Conservation (phyloP, 345 rosid species). For the Ceriops tagal region DNA sequence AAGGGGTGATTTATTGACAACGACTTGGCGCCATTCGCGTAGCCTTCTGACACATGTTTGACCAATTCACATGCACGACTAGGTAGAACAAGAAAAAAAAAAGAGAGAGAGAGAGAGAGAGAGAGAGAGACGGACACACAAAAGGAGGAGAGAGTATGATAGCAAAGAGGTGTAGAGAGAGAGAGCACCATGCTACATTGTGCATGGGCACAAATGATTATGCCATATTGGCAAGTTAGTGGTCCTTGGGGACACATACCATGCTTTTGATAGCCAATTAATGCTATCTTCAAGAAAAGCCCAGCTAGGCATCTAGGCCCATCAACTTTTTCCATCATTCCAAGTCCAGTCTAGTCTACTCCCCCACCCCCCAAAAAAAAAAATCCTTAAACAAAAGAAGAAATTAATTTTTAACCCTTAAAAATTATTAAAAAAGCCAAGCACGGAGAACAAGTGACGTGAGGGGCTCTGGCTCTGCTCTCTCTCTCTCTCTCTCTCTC, state of each 20-base stretch:
- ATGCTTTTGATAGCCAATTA: too few species aligned
- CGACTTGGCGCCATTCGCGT: too few species aligned
- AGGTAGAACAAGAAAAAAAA: too few species aligned
- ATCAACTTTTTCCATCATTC: constrained; percentile 1
- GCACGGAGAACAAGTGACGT: constrained; percentile 12
- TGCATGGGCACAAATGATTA: constrained; percentile 13
- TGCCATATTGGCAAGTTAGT: neutral
- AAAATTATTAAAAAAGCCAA: neutral
- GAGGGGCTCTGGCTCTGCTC: neutral
- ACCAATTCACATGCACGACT: too few species aligned
- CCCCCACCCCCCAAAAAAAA: neutral
- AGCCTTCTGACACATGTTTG: too few species aligned
- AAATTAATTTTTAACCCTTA: neutral
- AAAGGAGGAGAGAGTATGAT: neutral
- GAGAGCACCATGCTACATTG: neutral
- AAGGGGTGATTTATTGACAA: too few species aligned
- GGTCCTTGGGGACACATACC: too few species aligned
- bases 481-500: too few species aligned
- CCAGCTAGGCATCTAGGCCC: neutral
- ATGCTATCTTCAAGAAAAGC: neutral
- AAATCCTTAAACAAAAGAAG: neutral
- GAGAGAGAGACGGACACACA: too few species aligned
- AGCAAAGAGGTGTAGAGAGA: neutral
- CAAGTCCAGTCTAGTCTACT: too few species aligned
- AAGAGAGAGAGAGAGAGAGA: too few species aligned